These are phyloP conservation scores for Fusarium sp. DNA, from an alignment of 2,329 filamentous ascomycete species.

Conservation along the genomic window DNA sequence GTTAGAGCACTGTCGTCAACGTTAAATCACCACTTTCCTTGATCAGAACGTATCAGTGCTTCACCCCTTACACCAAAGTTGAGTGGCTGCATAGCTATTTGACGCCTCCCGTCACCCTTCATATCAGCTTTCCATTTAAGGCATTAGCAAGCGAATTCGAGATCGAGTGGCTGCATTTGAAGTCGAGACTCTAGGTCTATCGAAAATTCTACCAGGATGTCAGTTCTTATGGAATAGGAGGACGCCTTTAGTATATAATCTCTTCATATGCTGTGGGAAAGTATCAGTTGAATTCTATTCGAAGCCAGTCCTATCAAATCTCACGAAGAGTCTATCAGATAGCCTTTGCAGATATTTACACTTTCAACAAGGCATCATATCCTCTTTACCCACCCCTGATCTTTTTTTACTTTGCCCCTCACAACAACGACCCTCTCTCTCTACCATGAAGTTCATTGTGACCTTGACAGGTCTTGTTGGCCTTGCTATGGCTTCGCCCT, in stretches of 20 bases:
- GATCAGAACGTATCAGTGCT: conserved; percentile 2
- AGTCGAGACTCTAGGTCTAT: not conserved
- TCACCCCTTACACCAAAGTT: conserved; percentile 4
- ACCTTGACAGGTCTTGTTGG: conserved; percentile 10
- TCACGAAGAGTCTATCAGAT: not conserved
- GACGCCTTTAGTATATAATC: not conserved
- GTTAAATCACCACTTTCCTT: not conserved
- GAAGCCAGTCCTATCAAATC: not conserved
- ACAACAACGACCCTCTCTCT: not conserved
- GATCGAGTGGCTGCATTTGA: not conserved
- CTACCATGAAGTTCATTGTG: conserved; percentile 26
- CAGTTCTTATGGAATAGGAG: not conserved
- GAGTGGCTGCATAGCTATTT: conserved; percentile 14
- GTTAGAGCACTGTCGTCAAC: conserved; percentile 7
- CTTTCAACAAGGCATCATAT: too few species aligned
- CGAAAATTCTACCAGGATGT: not conserved
- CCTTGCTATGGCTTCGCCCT: conserved; percentile 24
- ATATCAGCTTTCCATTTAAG: conserved; percentile 7
- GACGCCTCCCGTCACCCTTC: not conserved
- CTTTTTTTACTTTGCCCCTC: too few species aligned
- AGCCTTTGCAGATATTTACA: too few species aligned
- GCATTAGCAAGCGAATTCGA: conserved; percentile 9
- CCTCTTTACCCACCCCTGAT: too few species aligned
- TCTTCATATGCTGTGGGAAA: not conserved
- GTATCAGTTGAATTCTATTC: not conserved